Base-by-base conservation (phyloP, 331 rosid genomes). In the Dryas integrifolia region DNA sequence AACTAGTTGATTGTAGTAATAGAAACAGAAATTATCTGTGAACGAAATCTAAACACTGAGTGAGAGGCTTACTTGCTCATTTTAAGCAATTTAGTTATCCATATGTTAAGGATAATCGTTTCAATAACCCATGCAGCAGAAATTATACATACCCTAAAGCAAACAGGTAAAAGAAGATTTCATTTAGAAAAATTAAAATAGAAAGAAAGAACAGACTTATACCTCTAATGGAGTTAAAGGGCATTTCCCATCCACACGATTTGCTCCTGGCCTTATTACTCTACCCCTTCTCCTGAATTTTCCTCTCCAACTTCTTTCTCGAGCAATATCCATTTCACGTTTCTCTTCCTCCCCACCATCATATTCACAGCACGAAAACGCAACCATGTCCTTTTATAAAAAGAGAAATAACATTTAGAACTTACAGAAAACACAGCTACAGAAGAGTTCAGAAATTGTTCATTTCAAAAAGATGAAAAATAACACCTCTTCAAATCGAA, bases 241-340 rank as follows among this genome's bases (percentile, higher is more conserved):
- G 76, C 97, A 94, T 83, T 78, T 94, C 73, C 98, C 98, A 85
- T 91, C 95, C 51, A 94, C 82, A 57, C 98, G 92, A 80, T 91
- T 88, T 70, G 77, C 96, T 80, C 97, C 97, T 14, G 98, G 97
- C 87, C 89, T 89, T 80, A 91, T 89, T 44, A 94, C 84, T 84
- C 84, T 88, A 74, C 93, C 92, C 83, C 89, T 85, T 82, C 84
- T 88, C 85, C 84, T 86, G 85, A 94, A 94, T 88, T 94, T 94
- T 82, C 97, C 98, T 77, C 97, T 91, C 97, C 97, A 94, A 76
- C 98, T 83, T 84, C 97, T 85, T 88, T 94, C 98, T 53, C 98
- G 88, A 76, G 97, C 96, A 74, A 88, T 80, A 74, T 94, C 98
- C 97, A 94, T 94, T 84, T 94, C 97, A 53, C 1, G 93, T 84